Evolutionary conservation across 2,329 filamentous ascomycete species (phyloP).

Genomic region (Dothistroma pini): DNA sequence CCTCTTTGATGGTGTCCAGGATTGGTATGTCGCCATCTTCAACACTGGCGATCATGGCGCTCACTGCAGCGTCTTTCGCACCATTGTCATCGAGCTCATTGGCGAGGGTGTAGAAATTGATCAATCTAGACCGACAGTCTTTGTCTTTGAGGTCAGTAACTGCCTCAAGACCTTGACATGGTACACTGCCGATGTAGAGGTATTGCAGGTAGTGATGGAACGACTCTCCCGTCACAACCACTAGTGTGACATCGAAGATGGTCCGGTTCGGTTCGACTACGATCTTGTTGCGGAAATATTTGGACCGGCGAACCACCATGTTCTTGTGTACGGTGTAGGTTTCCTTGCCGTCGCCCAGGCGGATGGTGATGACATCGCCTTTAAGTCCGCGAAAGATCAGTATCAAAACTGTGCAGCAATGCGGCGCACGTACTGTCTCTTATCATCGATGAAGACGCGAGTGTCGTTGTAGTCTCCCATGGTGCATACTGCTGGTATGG

Average conservation of each 20-base stretch:
- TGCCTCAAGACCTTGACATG: neutral
- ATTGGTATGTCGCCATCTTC: neutral
- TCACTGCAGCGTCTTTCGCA: neutral
- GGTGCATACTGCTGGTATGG: too few species aligned
- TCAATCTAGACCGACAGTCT: neutral
- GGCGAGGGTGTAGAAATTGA: neutral
- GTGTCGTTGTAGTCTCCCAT: neutral
- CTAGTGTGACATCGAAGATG: neutral
- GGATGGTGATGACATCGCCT: neutral
- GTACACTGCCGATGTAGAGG: conserved; percentile 6
- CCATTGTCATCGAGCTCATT: neutral
- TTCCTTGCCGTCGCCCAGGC: neutral
- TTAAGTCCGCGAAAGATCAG: conserved; percentile 3
- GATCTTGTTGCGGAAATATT: conserved; percentile 10
- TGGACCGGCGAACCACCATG: conserved; percentile 1
- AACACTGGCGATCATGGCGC: neutral
- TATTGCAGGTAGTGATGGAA: conserved; percentile 7
- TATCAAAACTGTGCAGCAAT: neutral
- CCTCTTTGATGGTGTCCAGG: too few species aligned
- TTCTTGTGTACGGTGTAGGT: neutral
- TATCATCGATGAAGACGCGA: neutral
- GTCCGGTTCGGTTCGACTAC: conserved; percentile 7
- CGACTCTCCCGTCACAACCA: neutral
- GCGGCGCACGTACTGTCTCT: neutral
- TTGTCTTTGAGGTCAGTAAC: neutral